phyloP scores from a whole-genome alignment of 1,139 yeast genomes.

The Yamadazyma kanchanaburiensis region DNA sequence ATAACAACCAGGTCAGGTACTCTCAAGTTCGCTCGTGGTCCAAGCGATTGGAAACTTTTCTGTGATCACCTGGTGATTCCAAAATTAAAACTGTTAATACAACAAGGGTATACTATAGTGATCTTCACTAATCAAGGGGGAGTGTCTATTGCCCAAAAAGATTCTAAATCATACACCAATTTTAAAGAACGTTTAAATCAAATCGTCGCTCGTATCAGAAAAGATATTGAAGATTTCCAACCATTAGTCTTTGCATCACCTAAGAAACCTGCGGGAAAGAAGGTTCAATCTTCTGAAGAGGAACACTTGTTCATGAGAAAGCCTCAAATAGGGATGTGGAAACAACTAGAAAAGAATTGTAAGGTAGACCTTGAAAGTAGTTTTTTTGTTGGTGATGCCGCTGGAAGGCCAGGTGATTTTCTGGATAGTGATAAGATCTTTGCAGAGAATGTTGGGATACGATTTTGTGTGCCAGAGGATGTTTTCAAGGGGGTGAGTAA shows the following conservation, averaged over 20 bases:
- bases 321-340: slow-evolving; percentile 76
- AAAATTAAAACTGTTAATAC: slow-evolving; percentile 22
- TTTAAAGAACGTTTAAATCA: slow-evolving; percentile 41
- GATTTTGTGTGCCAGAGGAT: slow-evolving; percentile 71
- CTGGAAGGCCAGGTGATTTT: slow-evolving; percentile 74
- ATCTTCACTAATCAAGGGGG: slow-evolving; percentile 90
- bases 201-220: slow-evolving; percentile 21
- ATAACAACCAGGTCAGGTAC: slow-evolving; percentile 52
- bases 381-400: slow-evolving; percentile 94
- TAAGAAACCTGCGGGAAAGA: slow-evolving; percentile 41
- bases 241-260: slow-evolving; percentile 66
- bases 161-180: slow-evolving; percentile 51
- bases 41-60: slow-evolving; percentile 72
- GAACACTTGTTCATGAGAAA: slow-evolving; percentile 55
- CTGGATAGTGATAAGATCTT: slow-evolving; percentile 74
- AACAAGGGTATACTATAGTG: slow-evolving; percentile 43
- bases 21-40: slow-evolving; percentile 46
- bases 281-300: slow-evolving; percentile 23
- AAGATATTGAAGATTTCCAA: slow-evolving; percentile 16
- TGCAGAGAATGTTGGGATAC: slow-evolving; percentile 54
- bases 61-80: slow-evolving; percentile 17
- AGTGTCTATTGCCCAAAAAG: slow-evolving; percentile 31
- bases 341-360: slow-evolving; percentile 30
- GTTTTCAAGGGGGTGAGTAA: slow-evolving; percentile 17
- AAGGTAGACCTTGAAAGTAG: slow-evolving; percentile 41